These are phyloP conservation scores for Phyllosticta citrichinensis DNA, from an alignment of 2,329 filamentous ascomycete species.

Conservation along the genomic window DNA sequence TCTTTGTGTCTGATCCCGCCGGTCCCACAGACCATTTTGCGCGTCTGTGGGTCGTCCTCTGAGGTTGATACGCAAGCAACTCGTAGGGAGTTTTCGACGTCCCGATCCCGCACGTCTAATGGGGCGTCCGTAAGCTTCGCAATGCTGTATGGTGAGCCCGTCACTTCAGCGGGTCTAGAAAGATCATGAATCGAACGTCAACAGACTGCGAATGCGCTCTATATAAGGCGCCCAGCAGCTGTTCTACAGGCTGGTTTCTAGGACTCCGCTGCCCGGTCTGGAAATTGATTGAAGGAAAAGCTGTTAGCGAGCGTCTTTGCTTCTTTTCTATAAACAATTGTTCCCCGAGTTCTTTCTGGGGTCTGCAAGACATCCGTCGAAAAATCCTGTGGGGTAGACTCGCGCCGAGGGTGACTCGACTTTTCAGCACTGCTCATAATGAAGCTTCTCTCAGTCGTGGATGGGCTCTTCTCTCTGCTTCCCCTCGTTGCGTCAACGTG, in stretches of 20 bases:
- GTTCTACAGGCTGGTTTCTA: not conserved
- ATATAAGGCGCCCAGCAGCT: not conserved
- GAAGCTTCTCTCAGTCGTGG: not conserved
- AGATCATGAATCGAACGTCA: not conserved
- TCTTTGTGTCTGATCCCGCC: not conserved
- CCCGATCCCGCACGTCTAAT: not conserved
- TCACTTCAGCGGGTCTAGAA: not conserved
- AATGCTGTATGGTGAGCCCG: not conserved
- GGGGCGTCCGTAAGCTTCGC: not conserved
- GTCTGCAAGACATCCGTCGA: not conserved
- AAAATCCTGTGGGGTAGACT: too few relatives aligned
- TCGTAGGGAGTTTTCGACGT: not conserved
- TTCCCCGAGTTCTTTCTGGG: not conserved
- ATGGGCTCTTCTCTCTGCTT: not conserved
- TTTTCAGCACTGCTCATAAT: not conserved
- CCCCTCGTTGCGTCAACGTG: slow-evolving; percentile 1
- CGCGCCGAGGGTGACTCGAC: too few relatives aligned
- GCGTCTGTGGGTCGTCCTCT: not conserved
- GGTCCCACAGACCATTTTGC: not conserved
- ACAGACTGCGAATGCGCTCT: not conserved
- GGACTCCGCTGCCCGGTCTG: not conserved
- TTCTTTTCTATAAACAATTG: not conserved
- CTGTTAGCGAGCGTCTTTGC: not conserved
- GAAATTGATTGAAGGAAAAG: not conserved
- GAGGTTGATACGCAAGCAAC: not conserved